A percentile compares a stretch with the other conserved stretches of the same genome.
Conservation (phyloP, 768 basidiomycete species). For the Mycena indigotica region DNA sequence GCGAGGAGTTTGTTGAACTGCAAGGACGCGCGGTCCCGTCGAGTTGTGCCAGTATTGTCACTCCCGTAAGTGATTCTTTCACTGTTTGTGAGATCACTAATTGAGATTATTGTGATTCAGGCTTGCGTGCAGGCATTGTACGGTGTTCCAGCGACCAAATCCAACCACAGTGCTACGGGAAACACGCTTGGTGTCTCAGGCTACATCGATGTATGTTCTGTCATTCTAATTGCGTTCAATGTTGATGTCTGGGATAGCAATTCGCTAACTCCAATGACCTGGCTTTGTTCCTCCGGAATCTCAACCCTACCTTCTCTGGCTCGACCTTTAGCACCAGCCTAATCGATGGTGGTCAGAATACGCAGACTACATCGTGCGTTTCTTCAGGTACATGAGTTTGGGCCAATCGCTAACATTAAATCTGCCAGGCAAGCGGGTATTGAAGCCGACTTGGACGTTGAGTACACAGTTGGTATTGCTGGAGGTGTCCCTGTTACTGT, state of each 20-base stretch:
- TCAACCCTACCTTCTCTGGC: conserved; percentile 14
- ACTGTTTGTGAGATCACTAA: not conserved
- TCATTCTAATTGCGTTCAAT: not conserved
- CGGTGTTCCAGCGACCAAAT: conserved; percentile 8
- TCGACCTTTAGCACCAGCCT: conserved; percentile 21
- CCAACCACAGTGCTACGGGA: not conserved
- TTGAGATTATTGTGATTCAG: not conserved
- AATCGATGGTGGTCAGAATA: conserved; percentile 28
- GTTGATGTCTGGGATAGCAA: conserved; percentile 5
- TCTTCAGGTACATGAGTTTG: not conserved
- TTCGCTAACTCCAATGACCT: conserved; percentile 33
- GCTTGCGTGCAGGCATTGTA: conserved; percentile 10
- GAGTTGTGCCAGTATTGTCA: conserved; percentile 4
- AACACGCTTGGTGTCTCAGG: conserved; percentile 37
- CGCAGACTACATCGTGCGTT: conserved; percentile 33
- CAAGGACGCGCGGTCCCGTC: conserved; percentile 1
- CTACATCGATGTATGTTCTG: conserved; percentile 26
- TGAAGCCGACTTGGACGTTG: conserved; percentile 49
- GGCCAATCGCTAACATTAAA: not conserved
- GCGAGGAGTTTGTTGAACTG: not conserved
- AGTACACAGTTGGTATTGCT: conserved; percentile 41
- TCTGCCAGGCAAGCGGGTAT: conserved; percentile 22
- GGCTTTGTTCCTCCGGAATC: conserved; percentile 22
- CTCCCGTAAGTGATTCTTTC: conserved; percentile 4
- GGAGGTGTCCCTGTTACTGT: conserved; percentile 37